phyloP scores from a whole-genome alignment of 169 alveolate genomes.

The Cryptosporidium baileyi region DNA sequence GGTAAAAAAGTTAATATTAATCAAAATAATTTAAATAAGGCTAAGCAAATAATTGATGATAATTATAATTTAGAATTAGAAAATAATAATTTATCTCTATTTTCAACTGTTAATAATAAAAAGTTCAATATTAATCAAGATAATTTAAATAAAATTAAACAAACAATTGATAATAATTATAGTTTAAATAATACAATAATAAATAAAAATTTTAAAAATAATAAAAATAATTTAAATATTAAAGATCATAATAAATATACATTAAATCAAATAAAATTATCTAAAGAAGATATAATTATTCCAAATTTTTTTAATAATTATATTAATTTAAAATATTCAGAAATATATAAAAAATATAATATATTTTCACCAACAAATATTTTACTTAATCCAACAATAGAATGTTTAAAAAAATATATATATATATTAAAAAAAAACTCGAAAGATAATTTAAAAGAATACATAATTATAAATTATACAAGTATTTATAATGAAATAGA shows the following conservation, averaged over 20 bases:
- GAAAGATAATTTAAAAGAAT: not conserved
- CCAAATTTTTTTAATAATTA: slow-evolving; percentile 20
- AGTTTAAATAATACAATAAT: not conserved
- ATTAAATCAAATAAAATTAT: not conserved
- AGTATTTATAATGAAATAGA: slow-evolving; percentile 8
- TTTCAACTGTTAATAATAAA: slow-evolving; percentile 9
- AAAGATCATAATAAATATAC: not conserved
- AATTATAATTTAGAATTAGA: not conserved
- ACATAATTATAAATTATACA: not conserved
- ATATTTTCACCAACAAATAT: slow-evolving; percentile 43
- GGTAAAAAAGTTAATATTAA: not conserved
- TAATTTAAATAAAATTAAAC: not conserved
- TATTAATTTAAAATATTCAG: not conserved
- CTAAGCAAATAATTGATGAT: not conserved
- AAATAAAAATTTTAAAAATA: not conserved
- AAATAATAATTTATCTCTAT: not conserved
- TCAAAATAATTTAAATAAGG: not conserved
- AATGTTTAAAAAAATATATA: slow-evolving; percentile 8
- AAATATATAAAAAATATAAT: not conserved
- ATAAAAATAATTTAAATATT: not conserved
- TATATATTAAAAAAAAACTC: not conserved
- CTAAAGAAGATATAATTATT: slow-evolving; percentile 26
- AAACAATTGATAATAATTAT: not conserved
- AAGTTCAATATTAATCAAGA: not conserved
- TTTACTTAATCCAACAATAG: slow-evolving; percentile 6